Evolutionary conservation across 768 basidiomycete genomes (phyloP).

Genomic region (Kwoniella mangroviensis): DNA sequence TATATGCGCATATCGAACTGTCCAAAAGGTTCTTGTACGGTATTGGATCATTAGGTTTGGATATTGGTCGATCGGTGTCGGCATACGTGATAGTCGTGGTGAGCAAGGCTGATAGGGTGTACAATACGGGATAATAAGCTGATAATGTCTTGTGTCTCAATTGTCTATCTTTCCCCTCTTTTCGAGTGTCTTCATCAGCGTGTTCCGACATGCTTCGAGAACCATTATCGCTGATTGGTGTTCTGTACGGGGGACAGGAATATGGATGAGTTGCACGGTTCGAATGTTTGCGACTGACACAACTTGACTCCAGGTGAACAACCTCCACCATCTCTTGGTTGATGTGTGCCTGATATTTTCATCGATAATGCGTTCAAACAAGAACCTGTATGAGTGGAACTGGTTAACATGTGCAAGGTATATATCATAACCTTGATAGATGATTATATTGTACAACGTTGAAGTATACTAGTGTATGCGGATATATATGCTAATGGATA

Average conservation of each 20-base stretch:
- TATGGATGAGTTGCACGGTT: not conserved
- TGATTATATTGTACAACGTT: not conserved
- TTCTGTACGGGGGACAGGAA: not conserved
- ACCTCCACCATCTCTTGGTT: slow-evolving; percentile 5
- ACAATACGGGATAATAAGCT: slow-evolving; percentile 42
- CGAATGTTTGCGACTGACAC: not conserved
- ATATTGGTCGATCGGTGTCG: slow-evolving; percentile 1
- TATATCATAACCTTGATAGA: not conserved
- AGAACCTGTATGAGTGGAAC: not conserved
- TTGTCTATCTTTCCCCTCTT: not conserved
- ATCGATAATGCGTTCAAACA: not conserved
- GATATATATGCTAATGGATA: not conserved
- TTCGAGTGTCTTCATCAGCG: not conserved
- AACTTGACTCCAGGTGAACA: not conserved
- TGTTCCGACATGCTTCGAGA: not conserved
- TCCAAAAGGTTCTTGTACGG: slow-evolving; percentile 24
- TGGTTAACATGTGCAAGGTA: not conserved
- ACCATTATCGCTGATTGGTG: not conserved
- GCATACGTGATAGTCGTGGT: slow-evolving; percentile 1
- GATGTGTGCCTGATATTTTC: not conserved
- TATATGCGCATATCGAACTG: slow-evolving; percentile 21
- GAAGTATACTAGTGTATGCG: not conserved
- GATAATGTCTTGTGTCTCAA: slow-evolving; percentile 53
- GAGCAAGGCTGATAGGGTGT: slow-evolving; percentile 38
- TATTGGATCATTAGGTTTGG: slow-evolving; percentile 18